Conservation (phyloP, 2,329 filamentous ascomycete species). For the Colletotrichum sublineola region DNA sequence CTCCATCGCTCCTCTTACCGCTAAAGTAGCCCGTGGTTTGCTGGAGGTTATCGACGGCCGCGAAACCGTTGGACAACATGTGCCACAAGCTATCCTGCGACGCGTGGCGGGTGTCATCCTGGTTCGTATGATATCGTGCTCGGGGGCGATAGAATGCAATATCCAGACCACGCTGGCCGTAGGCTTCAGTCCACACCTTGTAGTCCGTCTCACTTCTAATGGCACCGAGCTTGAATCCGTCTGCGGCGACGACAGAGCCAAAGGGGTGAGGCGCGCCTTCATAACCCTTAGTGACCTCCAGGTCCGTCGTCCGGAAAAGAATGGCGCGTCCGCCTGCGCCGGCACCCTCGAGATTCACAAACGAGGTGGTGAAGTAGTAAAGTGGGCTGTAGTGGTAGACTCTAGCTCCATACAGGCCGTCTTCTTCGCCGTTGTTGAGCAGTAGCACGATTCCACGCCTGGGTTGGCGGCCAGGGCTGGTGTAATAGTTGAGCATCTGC, state of each 20-base stretch:
- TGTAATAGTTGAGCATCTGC: constrained; percentile 90
- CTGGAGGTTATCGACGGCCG: constrained; percentile 79
- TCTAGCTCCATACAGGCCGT: constrained; percentile 87
- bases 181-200: constrained; percentile 80
- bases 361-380: constrained; percentile 84
- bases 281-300: constrained; percentile 87
- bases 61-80: constrained; percentile 88
- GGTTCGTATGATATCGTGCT: constrained; percentile 88
- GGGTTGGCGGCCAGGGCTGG: constrained; percentile 77
- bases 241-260: constrained; percentile 83
- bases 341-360: constrained; percentile 94
- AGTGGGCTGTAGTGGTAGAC: constrained; percentile 88
- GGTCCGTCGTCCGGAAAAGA: constrained; percentile 89
- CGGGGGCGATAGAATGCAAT: constrained; percentile 92
- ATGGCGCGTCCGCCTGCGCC: constrained; percentile 91
- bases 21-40: constrained; percentile 73
- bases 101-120: constrained; percentile 87
- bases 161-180: constrained; percentile 86
- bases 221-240: constrained; percentile 84
- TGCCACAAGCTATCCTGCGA: constrained; percentile 84
- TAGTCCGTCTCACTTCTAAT: constrained; percentile 93
- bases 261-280: constrained; percentile 80
- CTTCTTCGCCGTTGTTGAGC: constrained; percentile 96
- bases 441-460: constrained; percentile 85
- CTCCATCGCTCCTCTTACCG: constrained; percentile 66